These are phyloP conservation scores for Coemansia sp. DNA, from an alignment of 192 early-diverging fungal genomes.

Conservation along the genomic window DNA sequence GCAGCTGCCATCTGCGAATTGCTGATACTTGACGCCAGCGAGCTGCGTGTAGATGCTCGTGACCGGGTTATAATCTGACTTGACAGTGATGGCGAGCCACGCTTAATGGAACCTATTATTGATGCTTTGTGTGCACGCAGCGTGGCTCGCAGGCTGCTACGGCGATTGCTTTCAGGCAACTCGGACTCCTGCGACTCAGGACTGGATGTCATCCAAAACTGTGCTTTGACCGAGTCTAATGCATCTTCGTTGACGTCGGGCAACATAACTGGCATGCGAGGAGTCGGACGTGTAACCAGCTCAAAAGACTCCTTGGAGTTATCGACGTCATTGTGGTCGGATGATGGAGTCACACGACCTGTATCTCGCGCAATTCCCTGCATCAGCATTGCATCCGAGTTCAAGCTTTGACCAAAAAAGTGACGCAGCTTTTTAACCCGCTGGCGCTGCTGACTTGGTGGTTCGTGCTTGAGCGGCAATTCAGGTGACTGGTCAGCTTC, in stretches of 20 bases:
- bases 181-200: slow-evolving; percentile 41
- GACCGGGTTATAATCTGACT: neutral
- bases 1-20: neutral
- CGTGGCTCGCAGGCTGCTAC: slow-evolving; percentile 25
- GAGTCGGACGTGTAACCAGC: slow-evolving; percentile 14
- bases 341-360: neutral
- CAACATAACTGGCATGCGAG: neutral
- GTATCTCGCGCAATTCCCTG: slow-evolving; percentile 9
- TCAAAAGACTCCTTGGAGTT: slow-evolving; percentile 27
- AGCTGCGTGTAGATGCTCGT: slow-evolving; percentile 10
- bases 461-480: slow-evolving; percentile 5
- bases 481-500: neutral
- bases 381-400: slow-evolving; percentile 23
- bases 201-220: slow-evolving; percentile 51
- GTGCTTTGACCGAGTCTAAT: slow-evolving; percentile 16
- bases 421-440: slow-evolving; percentile 24
- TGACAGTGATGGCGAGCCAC: slow-evolving; percentile 21
- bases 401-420: slow-evolving; percentile 47
- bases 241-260: neutral
- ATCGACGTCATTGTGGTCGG: neutral
- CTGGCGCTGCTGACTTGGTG: neutral
- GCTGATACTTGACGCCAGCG: neutral
- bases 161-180: slow-evolving; percentile 16
- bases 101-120: slow-evolving; percentile 44
- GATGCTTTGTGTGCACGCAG: slow-evolving; percentile 40